Evolutionary conservation across 306 rosid genomes (phyloP).

Genomic region (Acmispon strigosus): DNA sequence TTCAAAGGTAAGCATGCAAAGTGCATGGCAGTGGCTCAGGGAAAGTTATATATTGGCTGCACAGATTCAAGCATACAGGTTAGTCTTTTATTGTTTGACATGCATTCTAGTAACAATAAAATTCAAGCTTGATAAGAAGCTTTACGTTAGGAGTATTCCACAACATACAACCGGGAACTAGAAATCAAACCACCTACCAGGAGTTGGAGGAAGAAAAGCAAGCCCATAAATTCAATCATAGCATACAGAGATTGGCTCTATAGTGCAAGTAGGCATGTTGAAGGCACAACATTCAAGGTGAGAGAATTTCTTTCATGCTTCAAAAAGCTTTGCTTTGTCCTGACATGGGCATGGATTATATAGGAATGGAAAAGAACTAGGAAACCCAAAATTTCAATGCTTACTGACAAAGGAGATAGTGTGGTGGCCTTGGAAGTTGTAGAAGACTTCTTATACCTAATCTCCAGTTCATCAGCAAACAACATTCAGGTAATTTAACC

Average conservation of each 20-base stretch:
- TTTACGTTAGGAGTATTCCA: conserved; percentile 52
- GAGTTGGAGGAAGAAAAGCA: conserved; percentile 58
- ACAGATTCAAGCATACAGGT: conserved; percentile 77
- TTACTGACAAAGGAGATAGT: conserved; percentile 45
- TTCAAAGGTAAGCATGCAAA: conserved; percentile 48
- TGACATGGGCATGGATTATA: conserved; percentile 20
- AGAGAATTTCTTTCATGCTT: conserved; percentile 16
- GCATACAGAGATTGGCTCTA: conserved; percentile 67
- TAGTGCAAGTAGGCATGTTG: conserved; percentile 49
- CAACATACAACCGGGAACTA: conserved; percentile 42
- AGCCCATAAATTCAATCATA: conserved; percentile 51
- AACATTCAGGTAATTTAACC: conserved; percentile 56
- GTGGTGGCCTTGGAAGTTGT: conserved; percentile 57
- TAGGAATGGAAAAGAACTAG: conserved; percentile 66
- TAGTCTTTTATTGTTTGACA: conserved; percentile 13
- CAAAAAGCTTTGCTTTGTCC: not conserved
- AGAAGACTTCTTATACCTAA: conserved; percentile 68
- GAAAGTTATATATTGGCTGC: conserved; percentile 67
- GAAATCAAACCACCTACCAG: conserved; percentile 65
- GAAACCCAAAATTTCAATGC: conserved; percentile 45
- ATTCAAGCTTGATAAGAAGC: conserved; percentile 9
- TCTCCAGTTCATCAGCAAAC: conserved; percentile 51
- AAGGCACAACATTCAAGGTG: conserved; percentile 66
- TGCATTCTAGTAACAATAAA: not conserved
- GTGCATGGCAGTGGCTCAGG: conserved; percentile 49